Base-by-base conservation (phyloP, 1,284 basidiomycete genomes). In the Sparassis latifolia region DNA sequence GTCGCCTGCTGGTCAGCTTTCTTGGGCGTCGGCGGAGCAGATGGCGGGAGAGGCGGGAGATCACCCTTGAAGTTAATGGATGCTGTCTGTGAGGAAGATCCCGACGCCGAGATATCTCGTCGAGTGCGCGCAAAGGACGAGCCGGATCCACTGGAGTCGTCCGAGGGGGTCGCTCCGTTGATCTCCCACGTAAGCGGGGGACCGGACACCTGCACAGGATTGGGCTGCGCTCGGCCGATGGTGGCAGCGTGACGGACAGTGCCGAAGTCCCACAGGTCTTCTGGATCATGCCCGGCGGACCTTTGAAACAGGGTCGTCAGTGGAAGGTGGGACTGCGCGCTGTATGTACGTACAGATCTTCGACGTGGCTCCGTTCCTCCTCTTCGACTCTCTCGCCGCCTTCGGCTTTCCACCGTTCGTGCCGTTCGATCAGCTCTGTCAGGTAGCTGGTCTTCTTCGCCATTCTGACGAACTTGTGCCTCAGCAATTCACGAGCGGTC, bases 191-290 rank as follows among this genome's bases (percentile, higher is more conserved):
- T 87, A 42, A 86, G 66, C 6, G 83, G 80, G 7, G 84, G 82
- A 0, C 84, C 84, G 33, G 82, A 78, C 32, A 77, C 72, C 51
- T 76, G 76, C 50, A 80, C 70, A 42, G 78, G 75, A 58, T 76
- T 79, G 30, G 58, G 51, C 53, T 74, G 72, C 31, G 76, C 66
- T 43, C 83, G 78, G 28, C 87, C 87, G 41, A 89, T 75, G 7
- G 86, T 89, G 7, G 68, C 69, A 29, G 75, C 78, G 59, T 90
- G 84, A 52, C 87, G 84, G 45, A 94, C 83, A 10, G 91, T 94
- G 28, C 92, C 89, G 74, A 97, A 97, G 67, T 97, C 94, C 94
- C 94, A 97, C 30, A 96, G 72, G 57, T 94, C 92, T 54, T 95
- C 92, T 5, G 78, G 75, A 53, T 91, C 89, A 37, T 75, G 77